A percentile compares a stretch with the other conserved stretches of the same genome.
These are phyloP conservation scores for Anastatica hierochuntica DNA, from an alignment of 345 rosid species.

Conservation along the genomic window DNA sequence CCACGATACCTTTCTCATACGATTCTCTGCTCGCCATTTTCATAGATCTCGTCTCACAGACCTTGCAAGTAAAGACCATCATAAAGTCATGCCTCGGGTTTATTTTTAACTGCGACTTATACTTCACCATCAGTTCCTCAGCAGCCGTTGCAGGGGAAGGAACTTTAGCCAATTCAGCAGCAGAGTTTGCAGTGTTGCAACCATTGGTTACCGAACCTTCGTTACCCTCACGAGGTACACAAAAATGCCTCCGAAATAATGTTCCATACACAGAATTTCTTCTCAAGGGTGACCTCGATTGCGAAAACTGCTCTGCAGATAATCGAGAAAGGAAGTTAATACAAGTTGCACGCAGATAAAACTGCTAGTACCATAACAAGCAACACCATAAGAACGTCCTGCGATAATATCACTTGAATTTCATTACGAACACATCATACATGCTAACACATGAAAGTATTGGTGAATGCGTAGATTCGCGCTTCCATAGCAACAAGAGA, in stretches of 20 bases:
- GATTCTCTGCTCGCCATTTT: constrained; percentile 69
- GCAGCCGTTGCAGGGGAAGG: constrained; percentile 3
- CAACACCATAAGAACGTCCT: no score
- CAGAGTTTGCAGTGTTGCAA: constrained; percentile 13
- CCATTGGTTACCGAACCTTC: constrained; percentile 16
- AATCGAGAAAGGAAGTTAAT: no score
- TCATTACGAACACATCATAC: background rate
- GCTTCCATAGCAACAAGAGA: background rate
- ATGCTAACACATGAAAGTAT: background rate
- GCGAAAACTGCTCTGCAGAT: no score
- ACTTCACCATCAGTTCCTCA: constrained; percentile 28
- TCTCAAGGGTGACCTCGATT: constrained; percentile 31
- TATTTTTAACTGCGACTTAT: constrained; percentile 45
- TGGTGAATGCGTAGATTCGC: background rate
- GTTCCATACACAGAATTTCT: constrained; percentile 25
- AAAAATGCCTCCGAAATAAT: constrained; percentile 33
- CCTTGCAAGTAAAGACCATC: constrained; percentile 80
- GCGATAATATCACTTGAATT: no score
- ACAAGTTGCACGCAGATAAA: background rate
- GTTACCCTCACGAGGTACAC: constrained; percentile 14
- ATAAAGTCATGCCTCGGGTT: constrained; percentile 78
- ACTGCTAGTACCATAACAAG: background rate
- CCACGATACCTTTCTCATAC: constrained; percentile 82
- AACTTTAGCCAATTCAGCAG: constrained; percentile 14
- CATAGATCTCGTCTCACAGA: constrained; percentile 76